A percentile compares a stretch with the other conserved stretches of the same genome.
phyloP scores from a whole-genome alignment of 1,284 basidiomycete genomes.

The Ustilago cynodontis region DNA sequence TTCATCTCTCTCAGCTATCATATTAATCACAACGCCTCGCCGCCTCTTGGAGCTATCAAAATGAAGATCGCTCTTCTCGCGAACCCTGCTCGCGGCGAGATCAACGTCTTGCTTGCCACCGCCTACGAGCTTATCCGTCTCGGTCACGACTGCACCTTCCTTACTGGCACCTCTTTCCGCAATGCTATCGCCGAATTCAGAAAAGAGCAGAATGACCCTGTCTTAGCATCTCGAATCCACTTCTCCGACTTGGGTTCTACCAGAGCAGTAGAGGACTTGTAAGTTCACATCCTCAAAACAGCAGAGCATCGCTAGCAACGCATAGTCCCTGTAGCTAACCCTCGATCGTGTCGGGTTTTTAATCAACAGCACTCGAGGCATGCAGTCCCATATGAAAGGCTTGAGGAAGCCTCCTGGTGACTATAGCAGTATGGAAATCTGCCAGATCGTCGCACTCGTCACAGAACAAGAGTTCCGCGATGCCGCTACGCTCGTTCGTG shows the following conservation, averaged over 20 bases:
- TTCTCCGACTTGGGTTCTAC: conserved; percentile 24
- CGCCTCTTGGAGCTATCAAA: background rate
- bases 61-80: conserved; percentile 51
- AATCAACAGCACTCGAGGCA: conserved; percentile 21
- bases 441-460: conserved; percentile 29
- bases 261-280: conserved; percentile 39
- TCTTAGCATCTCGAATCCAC: conserved; percentile 24
- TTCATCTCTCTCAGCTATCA: background rate
- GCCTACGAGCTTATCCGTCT: conserved; percentile 37
- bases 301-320: no score
- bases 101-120: conserved; percentile 50
- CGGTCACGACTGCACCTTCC: conserved; percentile 34
- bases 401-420: conserved; percentile 38
- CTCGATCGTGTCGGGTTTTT: background rate
- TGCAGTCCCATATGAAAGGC: conserved; percentile 32
- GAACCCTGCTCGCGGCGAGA: conserved; percentile 48
- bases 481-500: conserved; percentile 37
- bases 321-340: background rate
- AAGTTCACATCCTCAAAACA: background rate
- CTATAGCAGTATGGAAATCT: conserved; percentile 33
- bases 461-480: conserved; percentile 33
- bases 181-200: conserved; percentile 29
- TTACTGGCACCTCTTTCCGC: conserved; percentile 40
- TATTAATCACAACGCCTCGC: no score
- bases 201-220: conserved; percentile 21